Conservation (phyloP, 2,329 filamentous ascomycete genomes). For the Ophiosphaerella korrae region DNA sequence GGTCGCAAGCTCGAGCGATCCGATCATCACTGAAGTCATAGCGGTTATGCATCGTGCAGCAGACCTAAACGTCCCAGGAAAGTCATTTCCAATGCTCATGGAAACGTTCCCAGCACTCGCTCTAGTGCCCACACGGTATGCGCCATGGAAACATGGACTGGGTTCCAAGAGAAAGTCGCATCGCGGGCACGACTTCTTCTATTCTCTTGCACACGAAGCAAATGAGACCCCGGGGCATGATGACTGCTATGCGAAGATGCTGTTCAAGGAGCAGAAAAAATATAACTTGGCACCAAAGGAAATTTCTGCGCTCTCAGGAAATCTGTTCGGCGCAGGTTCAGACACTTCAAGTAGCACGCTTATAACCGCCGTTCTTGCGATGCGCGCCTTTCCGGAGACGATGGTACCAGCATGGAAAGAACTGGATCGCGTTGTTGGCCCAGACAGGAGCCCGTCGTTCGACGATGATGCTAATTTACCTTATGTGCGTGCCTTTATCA, state of each 20-base stretch:
- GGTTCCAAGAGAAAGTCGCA: slow-evolving; percentile 31
- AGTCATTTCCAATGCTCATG: slow-evolving; percentile 63
- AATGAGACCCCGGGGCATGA: slow-evolving; percentile 37
- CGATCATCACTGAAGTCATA: slow-evolving; percentile 65
- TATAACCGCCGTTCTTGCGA: slow-evolving; percentile 41
- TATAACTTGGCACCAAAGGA: slow-evolving; percentile 36
- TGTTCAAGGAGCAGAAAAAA: slow-evolving; percentile 50
- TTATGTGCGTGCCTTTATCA: slow-evolving; percentile 48
- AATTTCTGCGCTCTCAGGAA: slow-evolving; percentile 39
- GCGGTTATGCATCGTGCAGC: slow-evolving; percentile 63
- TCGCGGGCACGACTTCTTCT: slow-evolving; percentile 43
- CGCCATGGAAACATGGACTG: slow-evolving; percentile 45
- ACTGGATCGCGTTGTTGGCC: slow-evolving; percentile 39
- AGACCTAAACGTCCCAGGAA: slow-evolving; percentile 56
- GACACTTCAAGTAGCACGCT: slow-evolving; percentile 44
- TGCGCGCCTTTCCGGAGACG: slow-evolving; percentile 41
- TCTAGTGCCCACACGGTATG: slow-evolving; percentile 56
- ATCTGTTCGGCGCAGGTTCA: slow-evolving; percentile 41
- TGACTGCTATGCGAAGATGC: slow-evolving; percentile 41
- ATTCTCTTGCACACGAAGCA: slow-evolving; percentile 38
- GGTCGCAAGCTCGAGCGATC: slow-evolving; percentile 57
- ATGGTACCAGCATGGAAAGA: slow-evolving; percentile 39
- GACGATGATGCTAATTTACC: slow-evolving; percentile 40
- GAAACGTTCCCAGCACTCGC: slow-evolving; percentile 63
- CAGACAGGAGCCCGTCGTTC: slow-evolving; percentile 38